A percentile compares a stretch with the other conserved stretches of the same genome.
Conservation (phyloP, 2,329 filamentous ascomycete species). For the Curvularia verruculosa region DNA sequence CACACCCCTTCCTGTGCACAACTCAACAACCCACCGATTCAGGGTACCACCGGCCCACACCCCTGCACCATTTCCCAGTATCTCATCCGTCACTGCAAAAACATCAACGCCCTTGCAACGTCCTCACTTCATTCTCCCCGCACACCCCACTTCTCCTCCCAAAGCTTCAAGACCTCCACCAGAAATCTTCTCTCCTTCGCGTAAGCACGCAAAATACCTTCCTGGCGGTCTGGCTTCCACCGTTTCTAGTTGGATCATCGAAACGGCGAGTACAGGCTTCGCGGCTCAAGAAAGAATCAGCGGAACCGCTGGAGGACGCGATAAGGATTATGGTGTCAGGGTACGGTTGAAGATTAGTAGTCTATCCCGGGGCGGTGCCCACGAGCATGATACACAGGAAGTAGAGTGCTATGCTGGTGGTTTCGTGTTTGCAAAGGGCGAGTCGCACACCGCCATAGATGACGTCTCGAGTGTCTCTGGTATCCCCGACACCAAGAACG, state of each 20-base stretch:
- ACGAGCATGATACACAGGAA: neutral
- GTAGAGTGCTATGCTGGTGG: slow-evolving; percentile 31
- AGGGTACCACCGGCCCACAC: slow-evolving; percentile 26
- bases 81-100: slow-evolving; percentile 1
- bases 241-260: slow-evolving; percentile 59
- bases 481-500: neutral
- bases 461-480: slow-evolving; percentile 17
- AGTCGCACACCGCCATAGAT: slow-evolving; percentile 21
- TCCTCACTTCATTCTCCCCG: slow-evolving; percentile 50
- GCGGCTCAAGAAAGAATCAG: slow-evolving; percentile 20
- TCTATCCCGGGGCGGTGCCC: slow-evolving; percentile 1
- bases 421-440: slow-evolving; percentile 32
- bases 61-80: slow-evolving; percentile 19
- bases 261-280: slow-evolving; percentile 41
- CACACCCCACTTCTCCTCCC: slow-evolving; percentile 36
- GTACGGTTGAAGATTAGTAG: slow-evolving; percentile 18
- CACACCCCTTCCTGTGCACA: slow-evolving; percentile 17
- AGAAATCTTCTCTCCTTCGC: slow-evolving; percentile 61
- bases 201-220: slow-evolving; percentile 57
- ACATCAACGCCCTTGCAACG: slow-evolving; percentile 26
- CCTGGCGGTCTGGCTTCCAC: slow-evolving; percentile 57
- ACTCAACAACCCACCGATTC: slow-evolving; percentile 35
- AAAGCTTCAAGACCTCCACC: slow-evolving; percentile 51
- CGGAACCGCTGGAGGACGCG: slow-evolving; percentile 20
- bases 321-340: slow-evolving; percentile 36